These are phyloP conservation scores for Camellia lanceoleosa DNA, from an alignment of 148 eudicot species.

Conservation along the genomic window DNA sequence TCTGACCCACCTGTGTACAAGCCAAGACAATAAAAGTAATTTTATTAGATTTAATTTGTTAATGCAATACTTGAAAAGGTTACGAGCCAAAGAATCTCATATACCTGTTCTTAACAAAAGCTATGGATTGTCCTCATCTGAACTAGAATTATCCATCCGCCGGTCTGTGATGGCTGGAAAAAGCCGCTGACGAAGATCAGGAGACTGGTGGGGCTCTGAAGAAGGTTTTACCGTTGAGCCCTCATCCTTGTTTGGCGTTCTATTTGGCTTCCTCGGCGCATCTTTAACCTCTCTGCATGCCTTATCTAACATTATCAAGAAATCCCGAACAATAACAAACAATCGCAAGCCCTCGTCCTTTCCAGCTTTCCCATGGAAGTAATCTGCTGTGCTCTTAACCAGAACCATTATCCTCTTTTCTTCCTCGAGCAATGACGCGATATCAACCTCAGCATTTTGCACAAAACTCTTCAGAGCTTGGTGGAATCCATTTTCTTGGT, in stretches of 20 bases:
- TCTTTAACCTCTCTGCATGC: slow-evolving; percentile 66
- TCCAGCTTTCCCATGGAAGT: slow-evolving; percentile 72
- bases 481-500: slow-evolving; percentile 52
- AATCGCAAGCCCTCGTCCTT: slow-evolving; percentile 76
- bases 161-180: slow-evolving; percentile 45
- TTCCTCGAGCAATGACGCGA: slow-evolving; percentile 51
- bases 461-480: slow-evolving; percentile 51
- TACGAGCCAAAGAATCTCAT: not conserved
- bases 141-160: slow-evolving; percentile 50
- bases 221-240: slow-evolving; percentile 32
- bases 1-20: slow-evolving; percentile 6
- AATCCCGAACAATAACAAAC: slow-evolving; percentile 66
- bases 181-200: slow-evolving; percentile 41
- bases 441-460: slow-evolving; percentile 50
- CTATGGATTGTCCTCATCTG: slow-evolving; percentile 53
- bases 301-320: slow-evolving; percentile 63
- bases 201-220: slow-evolving; percentile 26
- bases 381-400: slow-evolving; percentile 60
- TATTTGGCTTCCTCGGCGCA: slow-evolving; percentile 41
- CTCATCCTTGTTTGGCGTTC: slow-evolving; percentile 25
- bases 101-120: not conserved
- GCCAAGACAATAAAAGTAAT: not conserved
- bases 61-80: not conserved
- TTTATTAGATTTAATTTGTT: not conserved
- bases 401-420: slow-evolving; percentile 73